Evolutionary conservation across 768 basidiomycete genomes (phyloP), one percentile per base, ranked within the genome.

Genomic region (Tulasnella sp.): DNA sequence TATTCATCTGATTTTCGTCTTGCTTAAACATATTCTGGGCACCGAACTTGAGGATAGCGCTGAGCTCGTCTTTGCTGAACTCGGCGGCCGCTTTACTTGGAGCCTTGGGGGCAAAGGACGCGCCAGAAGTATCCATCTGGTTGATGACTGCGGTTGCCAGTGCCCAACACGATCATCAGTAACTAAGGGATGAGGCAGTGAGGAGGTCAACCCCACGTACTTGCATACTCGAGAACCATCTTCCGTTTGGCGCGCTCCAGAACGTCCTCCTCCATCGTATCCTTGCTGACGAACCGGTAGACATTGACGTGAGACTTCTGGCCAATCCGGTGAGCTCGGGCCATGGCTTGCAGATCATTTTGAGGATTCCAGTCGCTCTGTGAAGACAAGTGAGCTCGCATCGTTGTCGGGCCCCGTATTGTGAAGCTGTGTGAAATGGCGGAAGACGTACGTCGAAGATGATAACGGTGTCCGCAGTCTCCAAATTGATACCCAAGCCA

Each of bases 1-100:
- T 89, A 83, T 89, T 95, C 84, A 97, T 96, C 79, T 91, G 90
- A 76, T 86, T 87, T 83, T 97, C 96, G 83, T 99, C 97, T 83
- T 96, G 95, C 86, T 98, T 97, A 85, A 99, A 99, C 93, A 99
- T 97, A 85, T 93, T 98, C 84, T 97, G 95, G 12, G 97, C 97
- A 73, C 97, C 97, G 83, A 97, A 99, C 84, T 99, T 99, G 82
- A 99, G 88, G 71, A 99, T 98, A 19, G 97, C 96, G 42, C 93
- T 92, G 42, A 99, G 88, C 82, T 99, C 97, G 80, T 99, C 97
- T 84, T 96, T 97, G 84, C 93, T 96, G 77, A 71, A 77, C 36
- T 78, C 78, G 94, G 85, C 83, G 92, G 91, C 92, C 2, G 93
- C 88, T 82, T 94, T 95, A 78, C 86, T 83, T 29, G 88, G 83